Base-by-base conservation (phyloP, 148 eudicot genomes). In the Camellia japonica region DNA sequence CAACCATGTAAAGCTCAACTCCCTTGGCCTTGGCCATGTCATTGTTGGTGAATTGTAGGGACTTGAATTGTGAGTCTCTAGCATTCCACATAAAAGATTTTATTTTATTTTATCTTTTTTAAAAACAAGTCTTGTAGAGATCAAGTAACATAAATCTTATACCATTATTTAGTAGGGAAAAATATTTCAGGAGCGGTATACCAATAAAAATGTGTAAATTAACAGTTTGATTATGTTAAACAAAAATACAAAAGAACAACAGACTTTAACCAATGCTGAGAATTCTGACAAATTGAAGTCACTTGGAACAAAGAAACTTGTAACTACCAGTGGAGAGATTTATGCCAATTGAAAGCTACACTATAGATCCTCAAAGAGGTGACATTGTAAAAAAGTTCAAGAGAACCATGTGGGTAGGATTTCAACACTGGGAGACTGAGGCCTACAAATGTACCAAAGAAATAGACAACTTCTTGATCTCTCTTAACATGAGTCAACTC, bases 341-440 rank as follows among this genome's bases (percentile, higher is more conserved):
- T 61, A 43, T 76, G 55, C 68, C 69, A 19, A 61, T 62, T 11
- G 41, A 61, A 43, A 75, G 20, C 78, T 42, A 74, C 30, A 59
- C 78, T 14, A n/a, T 12, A n/a, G 54, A 62, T 43, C 9, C 60
- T 9, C 61, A 73, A 54, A 56, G 42, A 20, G 56, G 67, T 41
- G 19, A 1, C 5, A 20, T 63, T 63, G 41, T 20, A 63, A 5
- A 0, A 19, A 6, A 20, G 20, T 60, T 60, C 7, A 60, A 15
- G 19, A 60, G 7, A 60, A 60, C 62, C 64, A 60, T 7, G 6
- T 3, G 19, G 4, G 20, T 60, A 60, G 20, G 6, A 60, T 60
- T 60, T 60, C 64, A 16, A 16, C 64, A 55, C 3, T 0, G 20
- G 38, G 3, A 20, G 67, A n/a, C 41, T 63, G 38, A n/a, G 14